Conservation (phyloP, 495 filamentous ascomycete species). For the Xylaria scruposa region DNA sequence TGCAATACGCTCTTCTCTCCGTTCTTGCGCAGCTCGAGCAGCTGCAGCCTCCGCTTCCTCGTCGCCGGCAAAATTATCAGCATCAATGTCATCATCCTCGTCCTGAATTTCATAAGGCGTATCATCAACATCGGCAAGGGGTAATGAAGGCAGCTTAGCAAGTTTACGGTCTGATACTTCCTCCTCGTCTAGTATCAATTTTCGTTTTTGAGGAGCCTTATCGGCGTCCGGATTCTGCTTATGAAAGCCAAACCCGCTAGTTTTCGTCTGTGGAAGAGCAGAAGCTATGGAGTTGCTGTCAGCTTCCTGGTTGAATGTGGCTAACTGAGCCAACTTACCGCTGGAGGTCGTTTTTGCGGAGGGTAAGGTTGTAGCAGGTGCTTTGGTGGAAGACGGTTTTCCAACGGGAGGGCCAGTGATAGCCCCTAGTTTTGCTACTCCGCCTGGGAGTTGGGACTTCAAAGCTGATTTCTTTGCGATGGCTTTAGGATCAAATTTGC, state of each 20-base stretch:
- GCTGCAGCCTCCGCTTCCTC: conserved; percentile 90
- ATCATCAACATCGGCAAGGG: conserved; percentile 66
- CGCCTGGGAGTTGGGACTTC: conserved; percentile 57
- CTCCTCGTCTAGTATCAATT: conserved; percentile 86
- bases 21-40: conserved; percentile 71
- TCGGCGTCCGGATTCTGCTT: conserved; percentile 70
- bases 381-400: conserved; percentile 18
- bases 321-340: conserved; percentile 30
- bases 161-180: conserved; percentile 84
- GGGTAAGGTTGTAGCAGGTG: neutral
- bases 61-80: conserved; percentile 74
- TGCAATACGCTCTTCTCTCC: conserved; percentile 55
- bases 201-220: conserved; percentile 70
- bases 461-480: conserved; percentile 75
- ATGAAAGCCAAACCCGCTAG: conserved; percentile 84
- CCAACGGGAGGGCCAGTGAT: conserved; percentile 37
- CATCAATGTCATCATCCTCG: conserved; percentile 77
- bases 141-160: conserved; percentile 81
- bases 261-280: conserved; percentile 68
- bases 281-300: conserved; percentile 44
- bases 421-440: conserved; percentile 48
- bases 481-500: conserved; percentile 89
- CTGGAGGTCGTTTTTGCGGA: conserved; percentile 32
- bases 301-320: neutral
- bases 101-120: conserved; percentile 64